phyloP scores from a whole-genome alignment of 176 grass and related monocot species.

The Echinochloa phyllopogon region DNA sequence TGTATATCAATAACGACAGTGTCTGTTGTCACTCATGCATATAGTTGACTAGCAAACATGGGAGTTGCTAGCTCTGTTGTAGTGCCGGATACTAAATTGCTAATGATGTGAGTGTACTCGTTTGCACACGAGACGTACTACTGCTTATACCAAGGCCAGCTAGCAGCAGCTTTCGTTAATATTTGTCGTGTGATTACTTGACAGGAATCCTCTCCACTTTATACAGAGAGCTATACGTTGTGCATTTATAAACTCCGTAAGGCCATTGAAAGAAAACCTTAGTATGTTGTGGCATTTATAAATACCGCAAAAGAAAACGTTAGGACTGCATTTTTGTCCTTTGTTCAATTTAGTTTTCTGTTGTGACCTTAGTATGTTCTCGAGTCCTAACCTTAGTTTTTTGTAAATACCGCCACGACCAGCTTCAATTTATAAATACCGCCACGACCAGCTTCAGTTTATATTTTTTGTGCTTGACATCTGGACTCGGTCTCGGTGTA shows the following conservation, averaged over 20 bases:
- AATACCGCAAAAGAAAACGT: neutral
- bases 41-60: neutral
- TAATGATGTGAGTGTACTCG: neutral
- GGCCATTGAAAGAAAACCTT: neutral
- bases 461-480: neutral
- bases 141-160: neutral
- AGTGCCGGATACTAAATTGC: neutral
- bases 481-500: neutral
- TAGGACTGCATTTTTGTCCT: neutral
- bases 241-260: neutral
- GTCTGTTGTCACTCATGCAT: neutral
- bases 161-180: neutral
- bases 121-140: neutral
- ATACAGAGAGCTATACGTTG: neutral
- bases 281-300: too few relatives aligned
- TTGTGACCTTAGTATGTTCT: too few relatives aligned
- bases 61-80: neutral
- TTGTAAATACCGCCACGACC: too few relatives aligned
- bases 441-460: neutral
- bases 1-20: slow-evolving; percentile 12
- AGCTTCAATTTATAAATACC: too few relatives aligned
- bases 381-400: too few relatives aligned
- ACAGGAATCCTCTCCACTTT: neutral
- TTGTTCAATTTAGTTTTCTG: neutral
- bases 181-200: neutral